Base-by-base conservation (phyloP, 1,139 yeast genomes). In the Saccharomyces hybrid region DNA sequence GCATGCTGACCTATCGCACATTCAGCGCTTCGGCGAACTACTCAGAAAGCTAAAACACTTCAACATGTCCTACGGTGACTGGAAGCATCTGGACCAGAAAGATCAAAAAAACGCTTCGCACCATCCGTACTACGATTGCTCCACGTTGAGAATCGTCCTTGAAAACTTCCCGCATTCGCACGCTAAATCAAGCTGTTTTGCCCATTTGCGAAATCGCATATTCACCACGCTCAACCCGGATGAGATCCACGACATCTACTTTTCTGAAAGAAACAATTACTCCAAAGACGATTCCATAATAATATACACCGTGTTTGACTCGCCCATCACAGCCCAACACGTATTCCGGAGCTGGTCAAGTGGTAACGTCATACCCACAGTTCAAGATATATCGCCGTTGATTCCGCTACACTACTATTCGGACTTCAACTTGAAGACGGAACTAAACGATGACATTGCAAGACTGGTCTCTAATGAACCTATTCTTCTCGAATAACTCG, bases 41-140 rank as follows among this genome's bases (percentile, higher is more conserved):
- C 57, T 66, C 31, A 57, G 70, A 23, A 66, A 62, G 44, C 50
- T 63, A 31, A 64, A 62, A 46, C 64, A 66, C 49, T 65, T 64
- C 41, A 55, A 57, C 11, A 38, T 57, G 25, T 58, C 63, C 2
- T 60, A 61, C 47, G 65, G 63, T 5, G 61, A 66, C 54, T 67
- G 70, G 70, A 56, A 53, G 29, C 28, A 49, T n/a, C 49, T 52
- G 6, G 51, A 56, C 9, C 25, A 26, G n/a, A 19, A 31, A 23
- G 23, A 14, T 34, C 42, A 34, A 34, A 11, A 34, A 8, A 34
- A 34, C 11, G 23, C 19, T 16, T 8, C 25, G 16, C 25, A 34
- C 23, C 42, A 34, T 34, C 23, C 42, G 3, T 34, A 48, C 38
- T 46, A 41, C 23, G 57, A 56, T 41, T 56, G 55, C 7, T 50